Base-by-base conservation (phyloP, 2,329 filamentous ascomycete species). In the Talaromyces amestolkiae region DNA sequence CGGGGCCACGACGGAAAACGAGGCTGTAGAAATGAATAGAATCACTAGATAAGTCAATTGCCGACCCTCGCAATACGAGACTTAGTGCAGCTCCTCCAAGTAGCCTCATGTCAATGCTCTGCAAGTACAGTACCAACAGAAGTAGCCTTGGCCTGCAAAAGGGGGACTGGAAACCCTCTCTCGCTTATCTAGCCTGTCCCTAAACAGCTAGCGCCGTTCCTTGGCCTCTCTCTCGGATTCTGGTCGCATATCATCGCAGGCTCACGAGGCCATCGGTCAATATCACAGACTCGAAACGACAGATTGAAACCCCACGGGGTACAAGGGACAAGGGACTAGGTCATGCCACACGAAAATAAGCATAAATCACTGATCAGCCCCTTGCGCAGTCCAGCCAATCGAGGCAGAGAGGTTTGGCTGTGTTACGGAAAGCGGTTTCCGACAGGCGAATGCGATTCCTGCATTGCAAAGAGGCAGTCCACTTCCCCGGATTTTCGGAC, bases 341-440 rank as follows among this genome's bases (percentile, higher is more conserved):
- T 4, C 15, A 53, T 53, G 49, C 17, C 49, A n/a, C 49, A 11
- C 5, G 22, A 37, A 39, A 58, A 24, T 61, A 61, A 61, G 58
- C 58, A 61, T 61, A 61, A 45, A 45, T 10, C 31, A 27, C 27
- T 7, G 19, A 22, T 13, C 15, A 31, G 17, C 51, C 51, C 51
- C 31, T 54, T 13, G 27, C 17, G 17, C 41, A 19, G 7, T 3
- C 27, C 2, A 24, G 58, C 60, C 60, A 62, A 62, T 62, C 8
- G 41, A 45, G 41, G 41, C 41, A 45, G 2, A 13, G 22, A 27
- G 47, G 15, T 51, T 51, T 35, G 27, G 41, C 43, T 41, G 22
- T 59, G 56, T 47, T 19, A 39, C 63, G 64, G 64, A 65, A 66
- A 63, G 33, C 35, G 33, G 22, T 66, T 66, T 66, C 64, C 64